These are phyloP conservation scores for Suillus subalutaceus DNA, from an alignment of 768 basidiomycete genomes.

Conservation along the genomic window DNA sequence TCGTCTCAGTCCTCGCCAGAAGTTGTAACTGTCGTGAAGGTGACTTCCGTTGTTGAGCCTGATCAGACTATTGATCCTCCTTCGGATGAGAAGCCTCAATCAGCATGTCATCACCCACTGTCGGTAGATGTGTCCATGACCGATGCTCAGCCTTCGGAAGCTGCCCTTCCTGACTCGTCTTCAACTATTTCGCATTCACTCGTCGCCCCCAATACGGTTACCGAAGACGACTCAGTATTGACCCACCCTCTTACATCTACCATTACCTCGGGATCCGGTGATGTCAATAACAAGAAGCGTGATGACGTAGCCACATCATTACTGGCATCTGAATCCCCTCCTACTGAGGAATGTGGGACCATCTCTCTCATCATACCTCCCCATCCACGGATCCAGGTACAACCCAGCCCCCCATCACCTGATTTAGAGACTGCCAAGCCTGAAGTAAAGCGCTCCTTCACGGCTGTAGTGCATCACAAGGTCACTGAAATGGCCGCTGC, in stretches of 20 bases:
- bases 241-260: not conserved
- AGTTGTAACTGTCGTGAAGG: not conserved
- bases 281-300: not conserved
- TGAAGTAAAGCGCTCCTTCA: conserved; percentile 40
- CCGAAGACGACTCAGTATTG: not conserved
- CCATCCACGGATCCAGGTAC: conserved; percentile 9
- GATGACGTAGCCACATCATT: not conserved
- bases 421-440: conserved; percentile 2
- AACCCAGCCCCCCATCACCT: conserved; percentile 16
- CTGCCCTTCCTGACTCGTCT: not conserved
- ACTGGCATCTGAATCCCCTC: not conserved
- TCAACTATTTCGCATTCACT: not conserved
- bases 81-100: not conserved
- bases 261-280: too few relatives aligned
- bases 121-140: not conserved
- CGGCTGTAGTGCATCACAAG: conserved; percentile 61
- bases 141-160: not conserved
- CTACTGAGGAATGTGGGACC: conserved; percentile 2
- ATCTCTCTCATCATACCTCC: conserved; percentile 13
- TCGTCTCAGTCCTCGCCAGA: not conserved
- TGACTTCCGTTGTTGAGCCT: not conserved
- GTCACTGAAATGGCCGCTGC: conserved; percentile 40
- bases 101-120: not conserved
- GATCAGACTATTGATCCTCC: not conserved
- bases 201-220: not conserved